Conservation (phyloP, 768 basidiomycete species). For the Suillus plorans region DNA sequence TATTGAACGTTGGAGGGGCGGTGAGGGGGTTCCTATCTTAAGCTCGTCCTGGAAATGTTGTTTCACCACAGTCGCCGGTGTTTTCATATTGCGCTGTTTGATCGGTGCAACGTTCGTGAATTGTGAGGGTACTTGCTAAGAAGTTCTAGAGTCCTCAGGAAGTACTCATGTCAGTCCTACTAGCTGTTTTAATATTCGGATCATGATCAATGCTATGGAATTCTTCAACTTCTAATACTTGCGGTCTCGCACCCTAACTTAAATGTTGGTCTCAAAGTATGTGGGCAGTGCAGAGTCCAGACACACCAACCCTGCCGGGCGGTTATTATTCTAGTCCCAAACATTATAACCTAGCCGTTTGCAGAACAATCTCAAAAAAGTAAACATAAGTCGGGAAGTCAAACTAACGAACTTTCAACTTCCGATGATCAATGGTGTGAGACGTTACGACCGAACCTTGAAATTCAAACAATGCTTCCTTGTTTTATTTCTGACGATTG, state of each 20-base stretch:
- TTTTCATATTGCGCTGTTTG: neutral
- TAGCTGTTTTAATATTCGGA: neutral
- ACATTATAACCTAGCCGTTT: neutral
- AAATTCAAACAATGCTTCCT: neutral
- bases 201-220: neutral
- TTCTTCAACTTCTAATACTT: constrained; percentile 5
- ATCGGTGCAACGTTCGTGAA: neutral
- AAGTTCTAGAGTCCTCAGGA: neutral
- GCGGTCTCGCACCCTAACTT: neutral
- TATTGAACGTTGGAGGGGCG: constrained; percentile 87
- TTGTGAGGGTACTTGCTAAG: neutral
- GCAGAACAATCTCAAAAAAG: neutral
- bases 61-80: neutral
- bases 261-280: neutral
- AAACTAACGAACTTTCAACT: neutral
- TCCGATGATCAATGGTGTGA: neutral
- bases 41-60: neutral
- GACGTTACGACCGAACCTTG: neutral
- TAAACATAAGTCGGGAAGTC: neutral
- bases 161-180: neutral
- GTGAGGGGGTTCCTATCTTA: constrained; percentile 84
- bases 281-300: no score
- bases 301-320: neutral
- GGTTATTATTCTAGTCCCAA: neutral
- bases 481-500: neutral